Evolutionary conservation across 345 rosid genomes (phyloP).

Genomic region (Moringa oleifera): DNA sequence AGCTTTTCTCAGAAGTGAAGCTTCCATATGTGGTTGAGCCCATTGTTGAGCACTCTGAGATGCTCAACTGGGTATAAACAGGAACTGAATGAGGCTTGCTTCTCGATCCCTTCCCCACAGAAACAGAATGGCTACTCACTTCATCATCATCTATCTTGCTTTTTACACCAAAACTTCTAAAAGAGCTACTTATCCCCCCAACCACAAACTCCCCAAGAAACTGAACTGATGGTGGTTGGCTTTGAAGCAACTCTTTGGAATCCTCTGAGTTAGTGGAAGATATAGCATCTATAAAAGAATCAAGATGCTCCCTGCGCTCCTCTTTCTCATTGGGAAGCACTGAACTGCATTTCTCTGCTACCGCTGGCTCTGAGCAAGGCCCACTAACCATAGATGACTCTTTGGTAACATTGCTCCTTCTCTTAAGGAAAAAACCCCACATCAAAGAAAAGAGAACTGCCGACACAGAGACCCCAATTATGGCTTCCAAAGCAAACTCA

Average conservation of each 20-base stretch:
- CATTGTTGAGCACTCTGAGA: no score
- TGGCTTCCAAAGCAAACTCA: no score
- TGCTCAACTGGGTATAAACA: conserved; percentile 11
- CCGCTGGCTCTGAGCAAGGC: no score
- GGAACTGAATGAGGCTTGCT: conserved; percentile 15
- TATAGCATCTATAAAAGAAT: conserved; percentile 6
- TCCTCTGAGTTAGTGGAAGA: conserved; percentile 16
- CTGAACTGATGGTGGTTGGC: conserved; percentile 32
- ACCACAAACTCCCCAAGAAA: conserved; percentile 46
- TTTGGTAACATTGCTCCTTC: no score
- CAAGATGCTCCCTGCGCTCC: background rate
- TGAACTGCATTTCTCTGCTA: no score
- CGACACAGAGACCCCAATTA: no score
- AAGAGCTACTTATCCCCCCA: conserved; percentile 26
- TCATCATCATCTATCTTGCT: conserved; percentile 20
- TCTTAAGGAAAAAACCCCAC: no score
- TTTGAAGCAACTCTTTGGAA: conserved; percentile 13
- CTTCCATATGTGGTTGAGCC: conserved; percentile 5
- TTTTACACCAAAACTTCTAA: conserved; percentile 15
- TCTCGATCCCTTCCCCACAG: conserved; percentile 12
- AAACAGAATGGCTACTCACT: conserved; percentile 25
- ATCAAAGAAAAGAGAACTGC: no score
- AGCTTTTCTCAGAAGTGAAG: conserved; percentile 11
- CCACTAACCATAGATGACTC: no score
- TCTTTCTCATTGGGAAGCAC: no score